A percentile compares a stretch with the other conserved stretches of the same genome.
These are phyloP conservation scores for Mycena rebaudengoi DNA, from an alignment of 768 basidiomycete species.

Conservation along the genomic window DNA sequence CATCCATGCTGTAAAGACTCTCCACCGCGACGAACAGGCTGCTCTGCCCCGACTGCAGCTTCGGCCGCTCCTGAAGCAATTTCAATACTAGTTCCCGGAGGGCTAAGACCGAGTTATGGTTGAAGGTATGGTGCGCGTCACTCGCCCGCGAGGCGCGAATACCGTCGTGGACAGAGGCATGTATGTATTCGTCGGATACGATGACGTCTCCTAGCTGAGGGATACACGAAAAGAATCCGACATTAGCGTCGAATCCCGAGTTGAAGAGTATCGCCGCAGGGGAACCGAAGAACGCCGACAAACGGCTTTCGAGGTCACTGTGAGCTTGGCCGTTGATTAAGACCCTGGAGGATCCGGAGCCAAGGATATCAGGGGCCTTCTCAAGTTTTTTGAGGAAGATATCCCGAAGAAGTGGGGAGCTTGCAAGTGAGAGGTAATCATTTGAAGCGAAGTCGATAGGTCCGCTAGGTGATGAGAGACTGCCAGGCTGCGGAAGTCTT, in stretches of 20 bases:
- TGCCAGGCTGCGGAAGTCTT: constrained; percentile 64
- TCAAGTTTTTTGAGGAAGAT: constrained; percentile 41
- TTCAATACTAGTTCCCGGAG: constrained; percentile 41
- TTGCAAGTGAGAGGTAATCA: constrained; percentile 59
- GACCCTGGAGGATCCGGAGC: constrained; percentile 60
- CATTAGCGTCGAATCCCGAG: constrained; percentile 64
- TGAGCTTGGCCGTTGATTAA: constrained; percentile 53
- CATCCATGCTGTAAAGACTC: constrained; percentile 69
- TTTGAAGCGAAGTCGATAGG: constrained; percentile 73
- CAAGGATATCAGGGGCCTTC: constrained; percentile 39
- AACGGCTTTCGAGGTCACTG: constrained; percentile 48
- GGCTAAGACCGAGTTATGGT: constrained; percentile 53
- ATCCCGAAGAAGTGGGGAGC: constrained; percentile 39
- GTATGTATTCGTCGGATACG: constrained; percentile 61
- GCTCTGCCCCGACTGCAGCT: constrained; percentile 31
- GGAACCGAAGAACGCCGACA: constrained; percentile 46
- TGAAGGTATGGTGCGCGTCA: constrained; percentile 44
- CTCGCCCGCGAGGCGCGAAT: constrained; percentile 47
- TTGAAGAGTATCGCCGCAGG: constrained; percentile 58
- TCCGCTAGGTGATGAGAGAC: constrained; percentile 44
- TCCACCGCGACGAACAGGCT: constrained; percentile 61
- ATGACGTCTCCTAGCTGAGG: constrained; percentile 56
- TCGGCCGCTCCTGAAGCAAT: too few relatives aligned
- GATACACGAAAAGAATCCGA: constrained; percentile 54
- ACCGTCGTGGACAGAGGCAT: constrained; percentile 61